Percentiles rank a stretch among this genome's conserved stretches.
Conservation (phyloP, 768 basidiomycete species). For the Suillus cothurnatus region DNA sequence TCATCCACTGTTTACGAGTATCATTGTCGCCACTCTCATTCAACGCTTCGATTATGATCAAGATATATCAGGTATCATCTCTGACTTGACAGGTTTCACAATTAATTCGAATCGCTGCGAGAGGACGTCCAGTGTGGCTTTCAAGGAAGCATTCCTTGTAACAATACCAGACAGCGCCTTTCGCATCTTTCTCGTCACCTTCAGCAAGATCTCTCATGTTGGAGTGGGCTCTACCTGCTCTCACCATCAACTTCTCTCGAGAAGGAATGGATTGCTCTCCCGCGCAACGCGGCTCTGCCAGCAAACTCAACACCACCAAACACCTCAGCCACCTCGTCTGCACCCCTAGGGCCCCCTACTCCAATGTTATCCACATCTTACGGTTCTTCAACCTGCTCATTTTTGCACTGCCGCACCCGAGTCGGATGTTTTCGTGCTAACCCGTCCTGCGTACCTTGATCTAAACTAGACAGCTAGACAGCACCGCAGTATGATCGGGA, state of each 20-base stretch:
- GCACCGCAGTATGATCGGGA: slow-evolving; percentile 12
- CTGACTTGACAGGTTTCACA: slow-evolving; percentile 14
- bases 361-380: slow-evolving; percentile 18
- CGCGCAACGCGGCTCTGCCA: too few species aligned
- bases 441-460: slow-evolving; percentile 21
- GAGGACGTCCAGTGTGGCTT: not conserved
- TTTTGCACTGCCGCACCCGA: slow-evolving; percentile 19
- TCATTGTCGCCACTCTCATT: slow-evolving; percentile 16
- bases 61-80: not conserved
- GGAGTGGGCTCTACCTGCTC: too few species aligned
- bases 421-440: slow-evolving; percentile 4
- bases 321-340: too few species aligned
- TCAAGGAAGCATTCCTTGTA: not conserved
- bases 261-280: too few species aligned
- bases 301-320: too few species aligned
- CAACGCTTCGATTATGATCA: slow-evolving; percentile 28
- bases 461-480: slow-evolving; percentile 19
- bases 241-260: too few species aligned
- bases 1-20: slow-evolving; percentile 21
- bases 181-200: not conserved
- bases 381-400: slow-evolving; percentile 24
- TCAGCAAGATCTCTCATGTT: not conserved
- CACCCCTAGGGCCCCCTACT: too few species aligned
- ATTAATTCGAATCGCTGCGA: slow-evolving; percentile 21
- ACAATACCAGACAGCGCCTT: not conserved